Conservation (phyloP, 2,329 filamentous ascomycete genomes). For the Hypocrella siamensis region DNA sequence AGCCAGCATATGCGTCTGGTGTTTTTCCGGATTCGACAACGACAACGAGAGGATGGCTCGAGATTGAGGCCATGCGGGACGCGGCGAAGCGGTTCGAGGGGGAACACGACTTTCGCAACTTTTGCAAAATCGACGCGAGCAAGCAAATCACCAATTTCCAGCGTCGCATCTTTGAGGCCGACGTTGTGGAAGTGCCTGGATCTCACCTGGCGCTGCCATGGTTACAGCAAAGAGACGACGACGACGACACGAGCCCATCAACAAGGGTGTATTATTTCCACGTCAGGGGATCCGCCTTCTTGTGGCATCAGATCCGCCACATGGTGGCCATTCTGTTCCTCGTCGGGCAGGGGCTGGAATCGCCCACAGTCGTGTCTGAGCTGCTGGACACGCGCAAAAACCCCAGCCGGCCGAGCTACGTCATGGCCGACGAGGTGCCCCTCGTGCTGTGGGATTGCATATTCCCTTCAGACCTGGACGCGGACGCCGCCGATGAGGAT, state of each 20-base stretch:
- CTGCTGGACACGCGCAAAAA: conserved; percentile 59
- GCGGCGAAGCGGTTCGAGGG: conserved; percentile 72
- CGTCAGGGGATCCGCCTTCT: conserved; percentile 78
- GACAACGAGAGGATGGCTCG: conserved; percentile 55
- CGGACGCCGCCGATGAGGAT: not conserved
- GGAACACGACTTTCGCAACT: conserved; percentile 86
- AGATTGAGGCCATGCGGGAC: conserved; percentile 72
- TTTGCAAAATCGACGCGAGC: conserved; percentile 81
- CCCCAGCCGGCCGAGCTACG: conserved; percentile 69
- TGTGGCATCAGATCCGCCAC: conserved; percentile 96
- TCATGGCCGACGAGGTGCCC: conserved; percentile 80
- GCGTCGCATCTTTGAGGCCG: conserved; percentile 63
- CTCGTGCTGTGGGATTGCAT: conserved; percentile 94
- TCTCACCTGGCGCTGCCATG: too few relatives aligned
- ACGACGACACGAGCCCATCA: conserved; percentile 6
- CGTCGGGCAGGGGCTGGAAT: conserved; percentile 76
- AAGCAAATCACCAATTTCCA: conserved; percentile 82
- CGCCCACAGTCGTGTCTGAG: conserved; percentile 53
- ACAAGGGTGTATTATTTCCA: conserved; percentile 76
- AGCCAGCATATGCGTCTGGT: conserved; percentile 66
- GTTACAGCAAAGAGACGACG: too few relatives aligned
- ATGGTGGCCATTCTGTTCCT: conserved; percentile 90
- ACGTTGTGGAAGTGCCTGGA: conserved; percentile 53
- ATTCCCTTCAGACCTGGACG: conserved; percentile 44
- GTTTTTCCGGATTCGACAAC: conserved; percentile 8